phyloP scores from a whole-genome alignment of 2,329 filamentous ascomycete species.

The Pezicula neosporulosa region DNA sequence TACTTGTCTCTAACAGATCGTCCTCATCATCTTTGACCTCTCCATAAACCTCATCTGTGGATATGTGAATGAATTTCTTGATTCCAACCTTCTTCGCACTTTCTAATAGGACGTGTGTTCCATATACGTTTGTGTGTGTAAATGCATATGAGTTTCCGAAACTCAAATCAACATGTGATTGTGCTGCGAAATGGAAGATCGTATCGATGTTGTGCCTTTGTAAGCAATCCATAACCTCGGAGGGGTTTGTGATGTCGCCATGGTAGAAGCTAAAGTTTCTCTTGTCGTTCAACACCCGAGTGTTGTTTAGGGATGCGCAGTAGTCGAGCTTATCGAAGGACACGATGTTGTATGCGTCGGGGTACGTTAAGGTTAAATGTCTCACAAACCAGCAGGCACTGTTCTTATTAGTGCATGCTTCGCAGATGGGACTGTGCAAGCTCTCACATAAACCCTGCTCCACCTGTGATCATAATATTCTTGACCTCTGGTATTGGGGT shows the following conservation, averaged over 20 bases:
- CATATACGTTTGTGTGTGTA: slow-evolving; percentile 78
- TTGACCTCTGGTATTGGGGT: slow-evolving; percentile 65
- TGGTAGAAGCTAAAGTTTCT: slow-evolving; percentile 77
- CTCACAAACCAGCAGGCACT: slow-evolving; percentile 82
- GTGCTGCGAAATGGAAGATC: slow-evolving; percentile 81
- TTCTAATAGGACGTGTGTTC: slow-evolving; percentile 79
- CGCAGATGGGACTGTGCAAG: slow-evolving; percentile 4
- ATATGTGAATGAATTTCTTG: slow-evolving; percentile 75
- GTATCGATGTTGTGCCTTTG: slow-evolving; percentile 72
- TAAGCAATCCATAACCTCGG: slow-evolving; percentile 67
- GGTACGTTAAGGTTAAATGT: slow-evolving; percentile 72
- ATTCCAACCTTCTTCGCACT: slow-evolving; percentile 69
- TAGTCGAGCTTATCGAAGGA: slow-evolving; percentile 86
- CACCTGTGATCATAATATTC: slow-evolving; percentile 82
- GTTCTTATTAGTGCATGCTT: slow-evolving; percentile 14
- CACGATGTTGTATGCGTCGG: slow-evolving; percentile 71
- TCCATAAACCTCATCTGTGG: slow-evolving; percentile 83
- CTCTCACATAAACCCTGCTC: slow-evolving; percentile 79
- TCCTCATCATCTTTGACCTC: slow-evolving; percentile 71
- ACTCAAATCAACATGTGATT: slow-evolving; percentile 78
- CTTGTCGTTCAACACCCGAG: slow-evolving; percentile 60
- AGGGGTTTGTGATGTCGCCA: slow-evolving; percentile 71
- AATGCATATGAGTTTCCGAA: slow-evolving; percentile 82
- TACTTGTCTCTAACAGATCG: slow-evolving; percentile 69
- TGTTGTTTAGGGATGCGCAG: slow-evolving; percentile 78